Evolutionary conservation across 78 protist genomes (phyloP).

Genomic region (Diacronema lutheri): DNA sequence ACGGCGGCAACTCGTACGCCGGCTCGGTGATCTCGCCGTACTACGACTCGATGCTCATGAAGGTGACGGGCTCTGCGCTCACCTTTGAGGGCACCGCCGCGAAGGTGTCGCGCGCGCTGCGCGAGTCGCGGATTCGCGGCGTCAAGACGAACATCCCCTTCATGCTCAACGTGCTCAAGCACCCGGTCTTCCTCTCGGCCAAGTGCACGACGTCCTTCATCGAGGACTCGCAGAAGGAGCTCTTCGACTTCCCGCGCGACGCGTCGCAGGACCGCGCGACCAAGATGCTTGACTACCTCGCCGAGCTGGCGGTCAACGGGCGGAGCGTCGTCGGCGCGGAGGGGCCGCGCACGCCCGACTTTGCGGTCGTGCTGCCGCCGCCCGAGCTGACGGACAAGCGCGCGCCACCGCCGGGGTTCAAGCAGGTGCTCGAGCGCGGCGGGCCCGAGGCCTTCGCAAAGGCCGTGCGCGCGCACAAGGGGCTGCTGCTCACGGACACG

Average conservation of each 20-base stretch:
- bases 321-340: conserved; percentile 27
- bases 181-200: background rate
- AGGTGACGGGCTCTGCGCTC: conserved; percentile 37
- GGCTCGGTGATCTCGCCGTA: conserved; percentile 44
- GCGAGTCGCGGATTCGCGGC: conserved; percentile 45
- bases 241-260: conserved; percentile 20
- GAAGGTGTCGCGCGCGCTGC: conserved; percentile 19
- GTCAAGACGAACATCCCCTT: conserved; percentile 47
- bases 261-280: conserved; percentile 63
- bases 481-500: conserved; percentile 73
- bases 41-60: conserved; percentile 58
- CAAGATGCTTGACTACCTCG: conserved; percentile 63
- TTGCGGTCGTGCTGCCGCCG: background rate
- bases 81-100: background rate
- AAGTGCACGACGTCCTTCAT: conserved; percentile 10
- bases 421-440: conserved; percentile 11
- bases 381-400: too few relatives aligned
- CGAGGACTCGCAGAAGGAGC: background rate
- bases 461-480: conserved; percentile 34
- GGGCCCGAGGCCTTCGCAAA: conserved; percentile 68
- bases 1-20: conserved; percentile 21
- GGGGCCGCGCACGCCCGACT: conserved; percentile 40
- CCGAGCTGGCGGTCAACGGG: conserved; percentile 56
- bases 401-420: too few relatives aligned
- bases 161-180: conserved; percentile 16